Conservation (phyloP, 768 basidiomycete genomes). For the Cystofilobasidium bisporidii region DNA sequence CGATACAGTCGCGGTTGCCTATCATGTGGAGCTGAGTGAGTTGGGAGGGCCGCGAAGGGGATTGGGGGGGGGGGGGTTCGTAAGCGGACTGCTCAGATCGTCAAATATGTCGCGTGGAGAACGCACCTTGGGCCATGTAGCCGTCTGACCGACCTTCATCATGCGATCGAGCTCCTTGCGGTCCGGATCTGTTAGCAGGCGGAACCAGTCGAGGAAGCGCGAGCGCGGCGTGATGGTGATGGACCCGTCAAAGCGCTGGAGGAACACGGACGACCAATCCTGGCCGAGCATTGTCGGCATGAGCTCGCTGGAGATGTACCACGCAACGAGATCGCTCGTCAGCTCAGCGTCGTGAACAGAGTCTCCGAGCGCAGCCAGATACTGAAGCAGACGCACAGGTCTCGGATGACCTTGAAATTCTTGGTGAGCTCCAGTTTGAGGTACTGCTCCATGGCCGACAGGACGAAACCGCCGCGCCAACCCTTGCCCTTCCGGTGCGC, state of each 20-base stretch:
- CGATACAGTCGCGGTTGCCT: slow-evolving; percentile 26
- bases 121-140: slow-evolving; percentile 91
- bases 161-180: slow-evolving; percentile 69
- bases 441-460: slow-evolving; percentile 89
- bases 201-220: slow-evolving; percentile 67
- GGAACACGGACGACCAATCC: slow-evolving; percentile 93
- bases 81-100: too few relatives aligned
- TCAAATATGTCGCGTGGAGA: too few relatives aligned
- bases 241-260: slow-evolving; percentile 50
- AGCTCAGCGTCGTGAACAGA: too few relatives aligned
- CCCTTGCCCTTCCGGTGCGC: slow-evolving; percentile 91
- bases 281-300: slow-evolving; percentile 68
- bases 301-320: slow-evolving; percentile 60
- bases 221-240: slow-evolving; percentile 39
- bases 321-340: too few relatives aligned
- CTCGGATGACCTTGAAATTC: slow-evolving; percentile 95
- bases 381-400: slow-evolving; percentile 52
- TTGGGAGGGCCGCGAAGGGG: too few relatives aligned
- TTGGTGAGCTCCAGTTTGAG: slow-evolving; percentile 91
- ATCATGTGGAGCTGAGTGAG: slow-evolving; percentile 26
- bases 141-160: slow-evolving; percentile 74
- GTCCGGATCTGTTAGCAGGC: slow-evolving; percentile 74
- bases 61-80: too few relatives aligned
- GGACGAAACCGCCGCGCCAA: slow-evolving; percentile 88
- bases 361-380: too few relatives aligned